phyloP scores from a whole-genome alignment of 495 filamentous ascomycete species.

The Opeltia flavorubescens region DNA sequence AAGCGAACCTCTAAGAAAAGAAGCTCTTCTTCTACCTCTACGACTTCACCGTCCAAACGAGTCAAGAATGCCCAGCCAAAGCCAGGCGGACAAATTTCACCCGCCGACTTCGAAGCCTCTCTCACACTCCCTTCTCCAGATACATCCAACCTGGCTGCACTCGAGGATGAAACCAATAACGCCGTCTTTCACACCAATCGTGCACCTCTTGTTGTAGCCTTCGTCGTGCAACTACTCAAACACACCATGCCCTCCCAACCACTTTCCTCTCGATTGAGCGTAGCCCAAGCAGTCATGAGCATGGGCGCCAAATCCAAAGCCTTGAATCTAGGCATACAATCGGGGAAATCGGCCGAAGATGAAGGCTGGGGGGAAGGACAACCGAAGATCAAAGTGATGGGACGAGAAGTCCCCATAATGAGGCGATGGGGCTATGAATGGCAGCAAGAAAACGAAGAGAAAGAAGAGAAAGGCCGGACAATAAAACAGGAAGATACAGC shows the following conservation, averaged over 20 bases:
- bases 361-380: slow-evolving; percentile 65
- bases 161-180: slow-evolving; percentile 44
- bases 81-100: slow-evolving; percentile 28
- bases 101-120: slow-evolving; percentile 48
- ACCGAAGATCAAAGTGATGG: slow-evolving; percentile 53
- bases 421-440: slow-evolving; percentile 66
- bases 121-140: slow-evolving; percentile 43
- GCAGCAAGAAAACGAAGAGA: slow-evolving; percentile 24
- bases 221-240: slow-evolving; percentile 56
- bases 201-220: slow-evolving; percentile 69
- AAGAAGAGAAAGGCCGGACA: neutral
- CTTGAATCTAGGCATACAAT: slow-evolving; percentile 55
- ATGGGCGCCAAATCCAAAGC: slow-evolving; percentile 64
- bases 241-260: slow-evolving; percentile 77
- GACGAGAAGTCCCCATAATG: slow-evolving; percentile 55
- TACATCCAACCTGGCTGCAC: slow-evolving; percentile 6
- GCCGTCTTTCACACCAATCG: slow-evolving; percentile 59
- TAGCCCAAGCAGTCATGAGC: slow-evolving; percentile 68
- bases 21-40: slow-evolving; percentile 20
- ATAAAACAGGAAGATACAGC: slow-evolving; percentile 8
- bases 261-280: slow-evolving; percentile 61
- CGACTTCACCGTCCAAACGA: slow-evolving; percentile 26
- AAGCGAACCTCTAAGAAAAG: slow-evolving; percentile 52
- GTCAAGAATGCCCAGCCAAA: slow-evolving; percentile 29
- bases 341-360: slow-evolving; percentile 48